phyloP scores from a whole-genome alignment of 441 rosid species.

The Aquilaria agallochum region DNA sequence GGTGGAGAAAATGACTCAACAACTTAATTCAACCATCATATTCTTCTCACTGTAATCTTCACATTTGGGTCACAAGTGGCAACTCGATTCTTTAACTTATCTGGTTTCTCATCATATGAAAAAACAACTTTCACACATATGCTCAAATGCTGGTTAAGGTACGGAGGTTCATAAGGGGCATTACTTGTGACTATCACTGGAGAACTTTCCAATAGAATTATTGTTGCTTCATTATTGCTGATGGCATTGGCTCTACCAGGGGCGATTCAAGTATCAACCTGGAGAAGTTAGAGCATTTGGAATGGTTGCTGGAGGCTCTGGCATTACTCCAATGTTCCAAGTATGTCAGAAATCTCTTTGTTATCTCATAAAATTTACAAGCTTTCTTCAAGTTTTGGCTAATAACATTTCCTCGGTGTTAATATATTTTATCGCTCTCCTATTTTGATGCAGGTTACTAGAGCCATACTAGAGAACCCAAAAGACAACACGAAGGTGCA shows the following conservation, averaged over 20 bases:
- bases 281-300: conserved; percentile 90
- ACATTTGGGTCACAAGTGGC: too few species aligned
- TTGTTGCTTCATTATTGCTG: background rate
- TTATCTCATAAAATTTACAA: conserved; percentile 1
- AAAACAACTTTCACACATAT: too few species aligned
- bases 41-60: too few species aligned
- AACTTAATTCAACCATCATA: too few species aligned
- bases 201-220: too few species aligned
- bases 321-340: conserved; percentile 99
- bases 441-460: conserved; percentile 51
- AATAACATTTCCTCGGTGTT: background rate
- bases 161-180: too few species aligned
- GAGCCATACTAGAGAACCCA: conserved; percentile 85
- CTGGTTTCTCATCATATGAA: too few species aligned
- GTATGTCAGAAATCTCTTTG: conserved; percentile 30
- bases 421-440: background rate
- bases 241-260: conserved; percentile 39
- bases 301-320: conserved; percentile 97
- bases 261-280: conserved; percentile 79
- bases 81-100: too few species aligned
- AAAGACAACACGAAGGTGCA: conserved; percentile 70
- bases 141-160: too few species aligned
- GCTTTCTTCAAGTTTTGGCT: background rate
- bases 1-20: too few species aligned
- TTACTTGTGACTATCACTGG: too few species aligned